Evolutionary conservation across 2,329 filamentous ascomycete genomes (phyloP), one percentile per base, ranked within the genome.

Genomic region (Penicillium sp.): DNA sequence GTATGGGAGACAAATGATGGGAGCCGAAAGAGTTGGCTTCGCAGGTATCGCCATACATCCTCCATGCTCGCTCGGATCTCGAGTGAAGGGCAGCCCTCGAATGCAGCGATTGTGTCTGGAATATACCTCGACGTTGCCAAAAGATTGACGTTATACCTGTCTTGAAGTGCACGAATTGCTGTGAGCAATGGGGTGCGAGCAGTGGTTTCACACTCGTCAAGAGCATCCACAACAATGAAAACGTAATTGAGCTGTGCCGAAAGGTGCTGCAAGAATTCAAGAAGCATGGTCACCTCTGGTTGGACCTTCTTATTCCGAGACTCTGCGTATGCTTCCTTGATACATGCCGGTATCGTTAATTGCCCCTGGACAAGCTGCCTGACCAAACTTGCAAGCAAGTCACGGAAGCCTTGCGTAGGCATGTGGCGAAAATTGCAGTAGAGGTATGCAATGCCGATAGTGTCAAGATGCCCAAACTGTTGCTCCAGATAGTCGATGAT

Each of bases 231-330:
- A 11, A 55, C 45, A 47, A 47, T 19, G 35, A 19, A 38, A 35
- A 11, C 26, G 13, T 17, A 30, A 38, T 17, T 7, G 23, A 31
- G 29, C 60, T 61, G 8, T 66, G 65, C 23, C 31, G 31, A 44
- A n/a, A 53, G 23, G 7, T 3, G 11, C 19, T 66, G 61, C 71
- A 76, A 2, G 19, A 7, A 7, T 48, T 52, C 49, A 5, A 41
- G 35, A 38, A 38, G 35, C 5, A 11, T 41, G 13, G 48, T 46
- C 9, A 50, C 23, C 13, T 23, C 21, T 13, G 29, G 21, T 7
- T 55, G 30, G 59, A 17, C 73, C 48, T 48, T 74, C 66, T 65
- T 30, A 48, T 77, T 72, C 4, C 81, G 68, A 0, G 31, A 15
- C 56, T 64, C 68, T 0, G 81, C 41, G 9, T 46, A 47, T 44